These are phyloP conservation scores for Cenchrus fungigraminus DNA, from an alignment of 176 grass and related monocot species.

Conservation along the genomic window DNA sequence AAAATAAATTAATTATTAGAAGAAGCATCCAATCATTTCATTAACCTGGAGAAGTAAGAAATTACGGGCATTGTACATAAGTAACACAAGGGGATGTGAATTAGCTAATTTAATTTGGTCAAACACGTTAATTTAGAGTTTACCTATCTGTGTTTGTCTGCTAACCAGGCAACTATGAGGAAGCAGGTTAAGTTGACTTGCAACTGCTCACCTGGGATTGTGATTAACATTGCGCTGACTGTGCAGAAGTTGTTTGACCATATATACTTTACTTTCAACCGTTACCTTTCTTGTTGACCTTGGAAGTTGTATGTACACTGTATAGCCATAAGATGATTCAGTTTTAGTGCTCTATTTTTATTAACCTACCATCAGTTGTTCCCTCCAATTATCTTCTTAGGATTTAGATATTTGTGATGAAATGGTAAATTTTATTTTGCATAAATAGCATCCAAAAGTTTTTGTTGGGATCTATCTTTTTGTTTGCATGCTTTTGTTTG, in stretches of 20 bases:
- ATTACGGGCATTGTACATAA: no score
- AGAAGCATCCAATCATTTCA: no score
- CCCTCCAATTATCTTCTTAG: no score
- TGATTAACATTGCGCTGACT: background rate
- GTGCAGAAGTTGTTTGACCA: background rate
- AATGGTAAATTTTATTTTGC: background rate
- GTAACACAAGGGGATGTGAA: no score
- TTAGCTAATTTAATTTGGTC: no score
- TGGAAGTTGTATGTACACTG: background rate
- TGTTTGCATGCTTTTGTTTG: background rate
- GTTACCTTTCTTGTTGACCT: background rate
- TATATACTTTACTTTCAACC: background rate
- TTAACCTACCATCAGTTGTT: background rate
- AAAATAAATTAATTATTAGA: no score
- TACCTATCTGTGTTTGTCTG: background rate
- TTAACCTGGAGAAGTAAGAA: no score
- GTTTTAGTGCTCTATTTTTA: background rate
- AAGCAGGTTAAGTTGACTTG: constrained; percentile 8
- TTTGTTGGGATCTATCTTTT: background rate
- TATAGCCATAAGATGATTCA: background rate
- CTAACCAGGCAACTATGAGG: background rate
- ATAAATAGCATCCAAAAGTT: no score
- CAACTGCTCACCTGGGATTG: background rate
- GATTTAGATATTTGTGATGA: background rate
- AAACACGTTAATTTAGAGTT: background rate